phyloP scores from a whole-genome alignment of 345 rosid species.

The Cardiospermum halicacabum region DNA sequence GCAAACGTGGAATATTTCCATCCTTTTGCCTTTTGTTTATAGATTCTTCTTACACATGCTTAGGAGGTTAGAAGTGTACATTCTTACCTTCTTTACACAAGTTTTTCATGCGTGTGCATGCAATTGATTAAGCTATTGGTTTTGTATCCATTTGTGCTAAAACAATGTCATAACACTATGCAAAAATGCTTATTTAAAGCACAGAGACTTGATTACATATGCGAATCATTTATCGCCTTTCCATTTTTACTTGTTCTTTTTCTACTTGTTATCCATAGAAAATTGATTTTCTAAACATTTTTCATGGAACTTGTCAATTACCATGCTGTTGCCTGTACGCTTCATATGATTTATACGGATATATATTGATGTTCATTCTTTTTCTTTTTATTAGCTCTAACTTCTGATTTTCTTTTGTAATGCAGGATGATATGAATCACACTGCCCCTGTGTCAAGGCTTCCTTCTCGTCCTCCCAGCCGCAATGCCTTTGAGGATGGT shows the following conservation, averaged over 20 bases:
- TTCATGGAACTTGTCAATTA: not conserved
- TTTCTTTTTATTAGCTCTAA: not conserved
- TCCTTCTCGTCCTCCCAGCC: slow-evolving; percentile 57
- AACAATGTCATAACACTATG: not conserved
- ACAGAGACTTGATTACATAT: not conserved
- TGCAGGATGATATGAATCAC: slow-evolving; percentile 53
- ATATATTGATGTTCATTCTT: not conserved
- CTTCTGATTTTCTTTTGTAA: slow-evolving; percentile 18
- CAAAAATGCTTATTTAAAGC: not conserved
- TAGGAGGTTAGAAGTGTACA: not conserved
- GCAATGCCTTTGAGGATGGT: slow-evolving; percentile 44
- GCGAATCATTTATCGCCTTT: not conserved
- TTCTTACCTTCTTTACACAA: not conserved
- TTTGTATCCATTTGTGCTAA: not conserved
- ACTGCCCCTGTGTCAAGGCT: slow-evolving; percentile 37
- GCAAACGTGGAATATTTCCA: not conserved
- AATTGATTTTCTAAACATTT: not conserved
- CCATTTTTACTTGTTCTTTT: too few species aligned
- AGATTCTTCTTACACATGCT: not conserved
- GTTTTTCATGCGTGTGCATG: not conserved
- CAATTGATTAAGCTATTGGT: not conserved
- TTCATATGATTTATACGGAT: not conserved
- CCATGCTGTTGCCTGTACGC: not conserved
- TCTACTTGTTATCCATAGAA: not conserved
- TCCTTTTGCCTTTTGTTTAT: not conserved